Base-by-base conservation (phyloP, 768 basidiomycete species). In the Termitomyces sp. region DNA sequence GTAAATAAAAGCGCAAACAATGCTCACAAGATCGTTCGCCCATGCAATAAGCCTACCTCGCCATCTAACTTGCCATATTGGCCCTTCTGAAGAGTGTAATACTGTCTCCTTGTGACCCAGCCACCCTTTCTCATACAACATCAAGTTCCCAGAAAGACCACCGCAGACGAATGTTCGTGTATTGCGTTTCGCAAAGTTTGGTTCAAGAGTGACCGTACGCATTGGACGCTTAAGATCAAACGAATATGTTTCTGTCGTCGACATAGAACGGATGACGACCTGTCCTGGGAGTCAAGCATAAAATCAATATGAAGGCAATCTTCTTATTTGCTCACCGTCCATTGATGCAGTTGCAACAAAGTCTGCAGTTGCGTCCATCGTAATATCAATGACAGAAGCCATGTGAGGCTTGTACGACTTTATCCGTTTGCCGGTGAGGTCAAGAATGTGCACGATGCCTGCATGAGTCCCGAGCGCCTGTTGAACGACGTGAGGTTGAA, bases 121-220 rank as follows among this genome's bases (percentile, higher is more conserved):
- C 95, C 97, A 98, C 6, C 94, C 92, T 68, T 97, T 98, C 76
- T 98, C 96, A 61, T 90, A 84, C 63, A 97, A 65, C n/a, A 91
- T 76, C 27, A 99, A 74, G 22, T 79, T 85, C 4, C 97, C 96
- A 0, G 92, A 88, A 80, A 96, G 80, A 9, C 97, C 97, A 22
- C 96, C 97, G 55, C 89, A 92, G 12, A 97, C 89, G 63, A 97
- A 88, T 0, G 89, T 82, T 22, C 92, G 80, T 8, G 89, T 83
- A 37, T 80, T 79, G 50, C 82, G 83, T 71, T 89, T 90, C 4
- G 88, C 84, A 60, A 96, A 99, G 59, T 86, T 81, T 6, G 97
- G 97, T 66, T 98, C 96, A 56, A 98, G 80, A 2, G 94, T 85
- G 46, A 98, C 80, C 3, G 89, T 87, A 5, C 90, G 87, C 79